Evolutionary conservation across 129 eudicot genomes (phyloP).

Genomic region (Centella asiatica): DNA sequence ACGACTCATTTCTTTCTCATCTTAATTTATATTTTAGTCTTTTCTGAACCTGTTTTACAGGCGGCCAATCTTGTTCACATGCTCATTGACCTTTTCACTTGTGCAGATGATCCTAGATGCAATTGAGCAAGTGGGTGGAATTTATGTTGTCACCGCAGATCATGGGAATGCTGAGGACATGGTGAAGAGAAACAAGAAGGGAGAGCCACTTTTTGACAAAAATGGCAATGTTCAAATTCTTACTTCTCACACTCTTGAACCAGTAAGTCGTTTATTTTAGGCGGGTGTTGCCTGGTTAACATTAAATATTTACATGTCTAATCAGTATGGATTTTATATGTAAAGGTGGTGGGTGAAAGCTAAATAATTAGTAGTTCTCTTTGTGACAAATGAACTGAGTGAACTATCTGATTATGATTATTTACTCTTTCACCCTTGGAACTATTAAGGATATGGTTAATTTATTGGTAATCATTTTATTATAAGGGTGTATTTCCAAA

Average conservation of each 20-base stretch:
- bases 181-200: slow-evolving; percentile 94
- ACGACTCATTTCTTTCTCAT: too few species aligned
- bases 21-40: too few species aligned
- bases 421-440: too few species aligned
- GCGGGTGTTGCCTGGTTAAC: neutral
- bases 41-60: too few species aligned
- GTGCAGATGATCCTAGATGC: slow-evolving; percentile 80
- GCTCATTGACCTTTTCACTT: neutral
- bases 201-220: slow-evolving; percentile 78
- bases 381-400: slow-evolving; percentile 1
- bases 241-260: slow-evolving; percentile 85
- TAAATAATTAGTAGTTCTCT: neutral
- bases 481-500: too few species aligned
- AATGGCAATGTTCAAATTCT: slow-evolving; percentile 65
- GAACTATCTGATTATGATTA: neutral
- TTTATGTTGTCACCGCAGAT: slow-evolving; percentile 83
- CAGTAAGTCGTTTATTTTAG: slow-evolving; percentile 32
- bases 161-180: slow-evolving; percentile 98
- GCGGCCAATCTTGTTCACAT: too few species aligned
- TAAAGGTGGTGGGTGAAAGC: too few species aligned
- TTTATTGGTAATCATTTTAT: too few species aligned
- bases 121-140: slow-evolving; percentile 93
- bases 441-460: too few species aligned
- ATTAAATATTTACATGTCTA: too few species aligned
- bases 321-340: too few species aligned